A percentile compares a stretch with the other conserved stretches of the same genome.
phyloP scores from a whole-genome alignment of 2,329 filamentous ascomycete species.

The Penicillium sp. region DNA sequence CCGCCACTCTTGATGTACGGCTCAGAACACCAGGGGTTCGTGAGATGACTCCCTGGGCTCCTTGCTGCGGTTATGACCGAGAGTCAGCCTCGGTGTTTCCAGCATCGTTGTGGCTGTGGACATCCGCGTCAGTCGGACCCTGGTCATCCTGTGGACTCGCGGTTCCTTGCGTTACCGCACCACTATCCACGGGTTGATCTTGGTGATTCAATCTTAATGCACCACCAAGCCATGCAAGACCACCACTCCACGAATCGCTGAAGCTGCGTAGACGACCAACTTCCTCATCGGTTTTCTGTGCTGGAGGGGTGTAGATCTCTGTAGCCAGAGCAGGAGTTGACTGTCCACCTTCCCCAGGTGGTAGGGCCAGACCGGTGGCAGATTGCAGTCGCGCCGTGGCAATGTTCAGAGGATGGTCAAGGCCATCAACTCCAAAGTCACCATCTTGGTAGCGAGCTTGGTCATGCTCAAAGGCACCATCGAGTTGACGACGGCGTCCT shows the following conservation, averaged over 20 bases:
- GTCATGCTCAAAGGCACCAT: constrained; percentile 33
- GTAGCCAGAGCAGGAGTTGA: constrained; percentile 34
- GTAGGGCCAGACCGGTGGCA: constrained; percentile 30
- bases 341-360: constrained; percentile 29
- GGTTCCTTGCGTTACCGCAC: constrained; percentile 22
- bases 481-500: constrained; percentile 39
- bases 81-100: constrained; percentile 11
- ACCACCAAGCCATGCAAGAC: constrained; percentile 45
- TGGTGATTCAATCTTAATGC: constrained; percentile 33
- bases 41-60: background rate
- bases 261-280: constrained; percentile 42
- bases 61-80: constrained; percentile 18
- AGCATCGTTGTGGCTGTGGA: constrained; percentile 6
- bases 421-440: constrained; percentile 29
- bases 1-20: constrained; percentile 32
- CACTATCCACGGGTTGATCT: constrained; percentile 17
- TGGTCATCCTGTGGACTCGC: constrained; percentile 21
- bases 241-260: constrained; percentile 46
- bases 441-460: constrained; percentile 28
- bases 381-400: constrained; percentile 38
- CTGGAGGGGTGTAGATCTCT: constrained; percentile 17
- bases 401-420: constrained; percentile 29
- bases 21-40: background rate
- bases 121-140: constrained; percentile 2
- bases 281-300: constrained; percentile 26